Conservation (phyloP, 371 early-diverging fungal genomes). For the Actinomortierella ambigua region DNA sequence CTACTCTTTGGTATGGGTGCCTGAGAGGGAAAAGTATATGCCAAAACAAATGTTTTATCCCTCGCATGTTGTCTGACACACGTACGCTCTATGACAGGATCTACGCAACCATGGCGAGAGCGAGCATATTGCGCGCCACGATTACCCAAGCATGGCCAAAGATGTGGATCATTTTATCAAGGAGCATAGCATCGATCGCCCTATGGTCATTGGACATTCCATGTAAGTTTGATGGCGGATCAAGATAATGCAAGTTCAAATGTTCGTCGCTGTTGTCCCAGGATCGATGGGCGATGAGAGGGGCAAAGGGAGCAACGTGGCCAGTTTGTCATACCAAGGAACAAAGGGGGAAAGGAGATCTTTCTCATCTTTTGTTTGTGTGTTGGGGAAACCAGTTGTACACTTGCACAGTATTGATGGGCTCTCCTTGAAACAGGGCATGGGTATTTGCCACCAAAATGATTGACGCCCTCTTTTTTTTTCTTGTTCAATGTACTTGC, state of each 20-base stretch:
- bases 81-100: conserved; percentile 57
- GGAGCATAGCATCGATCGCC: conserved; percentile 54
- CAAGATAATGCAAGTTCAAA: no score
- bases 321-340: no score
- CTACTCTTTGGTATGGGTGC: conserved; percentile 53
- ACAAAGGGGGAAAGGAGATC: no score
- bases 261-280: no score
- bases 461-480: not conserved
- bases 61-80: conserved; percentile 5
- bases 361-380: no score
- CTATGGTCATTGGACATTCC: conserved; percentile 87
- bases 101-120: conserved; percentile 95
- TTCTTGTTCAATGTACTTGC: not conserved
- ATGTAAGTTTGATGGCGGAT: conserved; percentile 56
- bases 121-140: conserved; percentile 69
- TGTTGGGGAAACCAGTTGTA: no score
- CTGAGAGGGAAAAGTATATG: not conserved
- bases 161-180: conserved; percentile 74
- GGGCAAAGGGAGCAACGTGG: no score
- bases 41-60: not conserved
- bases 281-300: no score
- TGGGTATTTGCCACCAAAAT: not conserved
- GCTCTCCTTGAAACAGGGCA: not conserved
- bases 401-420: not conserved
- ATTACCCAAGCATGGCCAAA: conserved; percentile 78